Conservation (phyloP, 2,329 filamentous ascomycete species). For the Coniochaeta prunicola region DNA sequence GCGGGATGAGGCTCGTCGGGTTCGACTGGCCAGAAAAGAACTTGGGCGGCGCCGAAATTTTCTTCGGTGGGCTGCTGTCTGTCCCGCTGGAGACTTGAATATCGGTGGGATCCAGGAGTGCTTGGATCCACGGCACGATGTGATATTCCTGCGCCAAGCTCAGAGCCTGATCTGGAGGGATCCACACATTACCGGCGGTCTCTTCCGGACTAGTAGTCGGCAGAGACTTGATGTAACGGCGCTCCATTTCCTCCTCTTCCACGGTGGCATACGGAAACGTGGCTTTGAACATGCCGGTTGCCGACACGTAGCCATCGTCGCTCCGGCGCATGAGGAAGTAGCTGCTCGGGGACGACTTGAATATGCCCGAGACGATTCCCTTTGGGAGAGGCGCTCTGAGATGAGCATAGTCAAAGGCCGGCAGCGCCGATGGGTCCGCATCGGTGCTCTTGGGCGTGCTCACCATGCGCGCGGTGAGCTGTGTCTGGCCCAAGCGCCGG, state of each 20-base stretch:
- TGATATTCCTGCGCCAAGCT: conserved; percentile 79
- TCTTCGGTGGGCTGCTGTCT: conserved; percentile 57
- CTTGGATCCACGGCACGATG: conserved; percentile 80
- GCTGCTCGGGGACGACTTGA: conserved; percentile 79
- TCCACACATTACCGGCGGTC: conserved; percentile 95
- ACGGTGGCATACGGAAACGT: conserved; percentile 73
- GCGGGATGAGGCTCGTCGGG: conserved; percentile 29
- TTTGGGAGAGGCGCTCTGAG: conserved; percentile 87
- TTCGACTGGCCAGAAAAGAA: conserved; percentile 42
- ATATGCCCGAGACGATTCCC: conserved; percentile 87
- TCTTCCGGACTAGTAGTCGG: conserved; percentile 79
- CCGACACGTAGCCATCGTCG: conserved; percentile 75
- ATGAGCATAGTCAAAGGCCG: conserved; percentile 94
- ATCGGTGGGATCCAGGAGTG: conserved; percentile 82
- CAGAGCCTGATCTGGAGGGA: conserved; percentile 75
- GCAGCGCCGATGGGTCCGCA: conserved; percentile 42
- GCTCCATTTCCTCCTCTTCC: conserved; percentile 67
- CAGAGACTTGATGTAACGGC: conserved; percentile 77
- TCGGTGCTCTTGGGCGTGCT: not conserved
- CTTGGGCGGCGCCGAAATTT: conserved; percentile 73
- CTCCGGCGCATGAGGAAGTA: conserved; percentile 96
- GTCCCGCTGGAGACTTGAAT: conserved; percentile 57
- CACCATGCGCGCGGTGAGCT: conserved; percentile 75
- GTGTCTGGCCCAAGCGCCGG: conserved; percentile 86
- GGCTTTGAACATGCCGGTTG: conserved; percentile 89